These are phyloP conservation scores for Nicotiana tabacum DNA, from an alignment of 257 asterid species.

Conservation along the genomic window DNA sequence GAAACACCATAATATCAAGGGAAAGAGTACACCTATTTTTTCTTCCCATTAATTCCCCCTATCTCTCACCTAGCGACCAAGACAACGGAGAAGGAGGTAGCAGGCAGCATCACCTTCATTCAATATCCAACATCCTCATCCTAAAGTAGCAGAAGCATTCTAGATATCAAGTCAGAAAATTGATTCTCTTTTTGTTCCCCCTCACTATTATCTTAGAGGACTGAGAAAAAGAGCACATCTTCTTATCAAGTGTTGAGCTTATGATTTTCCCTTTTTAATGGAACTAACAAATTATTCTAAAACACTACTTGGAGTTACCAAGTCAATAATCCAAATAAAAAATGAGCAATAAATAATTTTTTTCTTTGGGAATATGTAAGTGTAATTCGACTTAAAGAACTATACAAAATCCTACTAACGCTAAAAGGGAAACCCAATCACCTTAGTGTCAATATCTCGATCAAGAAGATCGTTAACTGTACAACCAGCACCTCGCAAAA, in stretches of 20 bases:
- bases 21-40: neutral
- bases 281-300: neutral
- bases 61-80: neutral
- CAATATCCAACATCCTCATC: neutral
- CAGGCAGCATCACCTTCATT: neutral
- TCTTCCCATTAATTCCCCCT: neutral
- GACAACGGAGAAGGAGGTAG: neutral
- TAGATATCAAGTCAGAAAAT: neutral
- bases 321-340: neutral
- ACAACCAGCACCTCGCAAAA: conserved; percentile 95
- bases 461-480: conserved; percentile 86
- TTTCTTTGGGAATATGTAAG: neutral
- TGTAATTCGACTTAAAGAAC: neutral
- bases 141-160: neutral
- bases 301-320: neutral
- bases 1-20: neutral
- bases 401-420: neutral
- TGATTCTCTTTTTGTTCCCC: neutral
- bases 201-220: neutral
- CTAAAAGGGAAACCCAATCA: conserved; percentile 12
- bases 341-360: neutral
- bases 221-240: neutral
- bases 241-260: neutral
- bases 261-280: neutral
- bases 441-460: conserved; percentile 86